phyloP scores from a whole-genome alignment of 306 rosid genomes.

The Lathyrus oleraceus region DNA sequence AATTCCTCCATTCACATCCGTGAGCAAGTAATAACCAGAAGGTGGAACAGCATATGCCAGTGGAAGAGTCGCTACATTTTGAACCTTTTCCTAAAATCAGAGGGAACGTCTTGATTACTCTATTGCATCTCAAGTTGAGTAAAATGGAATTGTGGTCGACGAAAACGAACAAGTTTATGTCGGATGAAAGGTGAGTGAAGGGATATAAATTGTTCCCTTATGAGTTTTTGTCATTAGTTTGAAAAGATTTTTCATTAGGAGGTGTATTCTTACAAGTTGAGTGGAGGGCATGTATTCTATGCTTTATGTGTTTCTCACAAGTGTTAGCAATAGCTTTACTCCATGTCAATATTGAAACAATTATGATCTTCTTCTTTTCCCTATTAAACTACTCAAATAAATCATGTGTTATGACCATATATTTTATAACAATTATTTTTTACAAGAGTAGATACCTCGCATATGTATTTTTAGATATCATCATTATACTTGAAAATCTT shows the following conservation, averaged over 20 bases:
- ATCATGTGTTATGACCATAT: no score
- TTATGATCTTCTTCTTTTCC: no score
- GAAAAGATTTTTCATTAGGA: slow-evolving; percentile 42
- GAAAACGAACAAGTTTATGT: slow-evolving; percentile 72
- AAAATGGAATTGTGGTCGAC: slow-evolving; percentile 72
- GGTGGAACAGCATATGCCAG: slow-evolving; percentile 67
- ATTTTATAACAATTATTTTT: no score
- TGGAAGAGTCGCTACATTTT: slow-evolving; percentile 76
- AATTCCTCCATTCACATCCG: slow-evolving; percentile 62
- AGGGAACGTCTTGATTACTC: slow-evolving; percentile 69
- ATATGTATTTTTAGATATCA: no score
- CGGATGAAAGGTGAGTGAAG: slow-evolving; percentile 69
- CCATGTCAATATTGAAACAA: no score
- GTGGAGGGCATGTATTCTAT: no score
- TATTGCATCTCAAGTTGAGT: slow-evolving; percentile 49
- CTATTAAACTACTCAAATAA: no score
- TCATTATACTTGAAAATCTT: no score
- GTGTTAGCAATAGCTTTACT: no score
- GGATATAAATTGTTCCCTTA: slow-evolving; percentile 78
- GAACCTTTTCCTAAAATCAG: slow-evolving; percentile 65
- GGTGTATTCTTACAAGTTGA: no score
- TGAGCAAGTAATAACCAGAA: slow-evolving; percentile 67
- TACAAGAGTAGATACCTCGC: no score
- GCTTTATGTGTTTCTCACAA: no score
- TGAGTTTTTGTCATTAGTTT: slow-evolving; percentile 39